Conservation (phyloP, 1,139 yeast genomes). For the Lodderomyces oxycetoniae region DNA sequence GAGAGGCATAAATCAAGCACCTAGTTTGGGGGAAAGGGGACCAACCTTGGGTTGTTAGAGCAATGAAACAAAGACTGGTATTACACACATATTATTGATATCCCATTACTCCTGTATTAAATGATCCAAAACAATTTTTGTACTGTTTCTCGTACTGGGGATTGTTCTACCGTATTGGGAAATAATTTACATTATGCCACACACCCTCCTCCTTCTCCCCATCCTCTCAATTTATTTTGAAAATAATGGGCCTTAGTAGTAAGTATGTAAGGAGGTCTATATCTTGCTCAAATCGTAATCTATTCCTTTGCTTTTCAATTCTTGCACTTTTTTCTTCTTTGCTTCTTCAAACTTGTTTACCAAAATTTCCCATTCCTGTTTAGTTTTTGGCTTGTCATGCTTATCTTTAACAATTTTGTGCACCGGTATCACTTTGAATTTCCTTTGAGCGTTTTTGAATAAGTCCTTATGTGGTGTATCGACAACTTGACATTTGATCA, state of each 20-base stretch:
- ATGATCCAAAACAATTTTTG: too few species aligned
- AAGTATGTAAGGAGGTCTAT: too few species aligned
- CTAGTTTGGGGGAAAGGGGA: too few species aligned
- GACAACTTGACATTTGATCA: slow-evolving; percentile 60
- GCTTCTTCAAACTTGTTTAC: slow-evolving; percentile 41
- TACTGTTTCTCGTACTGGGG: too few species aligned
- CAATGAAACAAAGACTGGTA: too few species aligned
- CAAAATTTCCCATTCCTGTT: slow-evolving; percentile 55
- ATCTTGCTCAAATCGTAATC: slow-evolving; percentile 28
- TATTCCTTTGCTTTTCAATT: slow-evolving; percentile 53
- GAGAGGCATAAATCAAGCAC: too few species aligned
- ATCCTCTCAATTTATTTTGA: too few species aligned
- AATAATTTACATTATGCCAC: not conserved
- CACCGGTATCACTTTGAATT: slow-evolving; percentile 63
- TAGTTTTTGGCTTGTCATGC: slow-evolving; percentile 53
- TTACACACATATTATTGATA: too few species aligned
- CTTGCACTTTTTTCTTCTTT: slow-evolving; percentile 41
- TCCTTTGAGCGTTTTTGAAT: slow-evolving; percentile 49
- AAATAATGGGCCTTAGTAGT: too few species aligned
- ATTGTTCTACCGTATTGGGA: not conserved
- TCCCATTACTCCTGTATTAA: too few species aligned
- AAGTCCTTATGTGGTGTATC: slow-evolving; percentile 46
- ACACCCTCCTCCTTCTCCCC: slow-evolving; percentile 1
- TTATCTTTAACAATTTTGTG: slow-evolving; percentile 48
- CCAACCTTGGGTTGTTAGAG: too few species aligned